Evolutionary conservation across 2,329 filamentous ascomycete species (phyloP).

Genomic region (Ophiostoma sp.): DNA sequence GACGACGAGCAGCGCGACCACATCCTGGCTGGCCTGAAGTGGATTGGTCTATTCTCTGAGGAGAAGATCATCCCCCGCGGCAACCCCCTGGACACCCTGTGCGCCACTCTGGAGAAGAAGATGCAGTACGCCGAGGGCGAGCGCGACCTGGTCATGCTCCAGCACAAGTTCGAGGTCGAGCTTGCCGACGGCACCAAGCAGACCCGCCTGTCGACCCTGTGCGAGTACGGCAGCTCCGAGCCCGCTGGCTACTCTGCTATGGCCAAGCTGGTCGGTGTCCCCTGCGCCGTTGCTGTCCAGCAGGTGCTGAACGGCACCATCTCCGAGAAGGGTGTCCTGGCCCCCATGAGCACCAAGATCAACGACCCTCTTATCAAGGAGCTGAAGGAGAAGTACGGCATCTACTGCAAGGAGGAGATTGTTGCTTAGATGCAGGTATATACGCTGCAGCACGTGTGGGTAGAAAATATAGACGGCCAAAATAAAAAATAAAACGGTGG

Average conservation of each 20-base stretch:
- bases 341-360: slow-evolving; percentile 61
- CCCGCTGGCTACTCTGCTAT: slow-evolving; percentile 70
- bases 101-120: slow-evolving; percentile 82
- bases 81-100: slow-evolving; percentile 86
- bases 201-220: slow-evolving; percentile 73
- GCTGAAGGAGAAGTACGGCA: slow-evolving; percentile 52
- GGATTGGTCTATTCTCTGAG: slow-evolving; percentile 62
- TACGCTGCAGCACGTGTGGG: neutral
- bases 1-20: slow-evolving; percentile 63
- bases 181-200: slow-evolving; percentile 71
- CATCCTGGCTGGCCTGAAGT: slow-evolving; percentile 59
- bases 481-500: neutral
- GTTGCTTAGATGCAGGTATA: neutral
- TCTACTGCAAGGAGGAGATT: slow-evolving; percentile 29
- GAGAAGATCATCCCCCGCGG: slow-evolving; percentile 64
- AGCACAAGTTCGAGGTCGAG: slow-evolving; percentile 82
- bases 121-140: slow-evolving; percentile 81
- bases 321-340: slow-evolving; percentile 58
- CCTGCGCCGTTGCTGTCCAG: slow-evolving; percentile 55
- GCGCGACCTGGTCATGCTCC: slow-evolving; percentile 76
- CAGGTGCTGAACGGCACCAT: slow-evolving; percentile 62
- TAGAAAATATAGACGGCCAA: slow-evolving; percentile 15
- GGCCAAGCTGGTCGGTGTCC: slow-evolving; percentile 72
- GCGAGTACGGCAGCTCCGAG: slow-evolving; percentile 62
- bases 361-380: slow-evolving; percentile 68